phyloP scores from a whole-genome alignment of 2,329 filamentous ascomycete species.

The Monosporascus sp. region DNA sequence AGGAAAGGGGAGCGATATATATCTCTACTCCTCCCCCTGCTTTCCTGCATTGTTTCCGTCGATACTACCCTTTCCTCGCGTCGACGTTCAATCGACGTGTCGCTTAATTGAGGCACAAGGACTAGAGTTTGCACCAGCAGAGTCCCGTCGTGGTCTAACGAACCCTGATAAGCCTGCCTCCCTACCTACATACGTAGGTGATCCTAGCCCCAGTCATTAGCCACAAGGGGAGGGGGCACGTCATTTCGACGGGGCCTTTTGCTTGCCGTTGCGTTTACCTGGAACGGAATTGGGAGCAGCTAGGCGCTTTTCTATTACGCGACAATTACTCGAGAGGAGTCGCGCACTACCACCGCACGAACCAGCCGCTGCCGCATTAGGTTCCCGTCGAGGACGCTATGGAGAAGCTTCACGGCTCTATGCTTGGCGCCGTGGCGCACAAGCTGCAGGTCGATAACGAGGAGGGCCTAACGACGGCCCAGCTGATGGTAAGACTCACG shows the following conservation, averaged over 20 bases:
- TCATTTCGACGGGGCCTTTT: no score
- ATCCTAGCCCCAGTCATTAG: no score
- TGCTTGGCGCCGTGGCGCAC: conserved; percentile 38
- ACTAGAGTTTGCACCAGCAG: no score
- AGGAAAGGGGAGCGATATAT: background rate
- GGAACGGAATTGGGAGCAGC: no score
- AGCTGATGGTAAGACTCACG: conserved; percentile 61
- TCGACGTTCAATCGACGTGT: no score
- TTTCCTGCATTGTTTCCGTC: background rate
- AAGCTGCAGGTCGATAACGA: conserved; percentile 71
- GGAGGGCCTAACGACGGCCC: conserved; percentile 68
- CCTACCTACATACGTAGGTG: no score
- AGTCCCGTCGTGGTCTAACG: no score
- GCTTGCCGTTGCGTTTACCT: no score
- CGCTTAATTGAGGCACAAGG: no score
- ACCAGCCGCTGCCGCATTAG: background rate
- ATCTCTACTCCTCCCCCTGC: background rate
- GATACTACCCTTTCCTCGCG: background rate
- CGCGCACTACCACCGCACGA: background rate
- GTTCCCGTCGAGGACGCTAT: conserved; percentile 12
- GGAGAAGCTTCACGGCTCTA: conserved; percentile 30
- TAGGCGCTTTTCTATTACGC: background rate
- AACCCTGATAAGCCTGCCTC: no score
- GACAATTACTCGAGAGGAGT: background rate
- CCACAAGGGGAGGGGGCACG: no score